A percentile compares a stretch with the other conserved stretches of the same genome.
These are phyloP conservation scores for Eremothecium sinecaudum DNA, from an alignment of 1,139 yeast species.

Conservation along the genomic window DNA sequence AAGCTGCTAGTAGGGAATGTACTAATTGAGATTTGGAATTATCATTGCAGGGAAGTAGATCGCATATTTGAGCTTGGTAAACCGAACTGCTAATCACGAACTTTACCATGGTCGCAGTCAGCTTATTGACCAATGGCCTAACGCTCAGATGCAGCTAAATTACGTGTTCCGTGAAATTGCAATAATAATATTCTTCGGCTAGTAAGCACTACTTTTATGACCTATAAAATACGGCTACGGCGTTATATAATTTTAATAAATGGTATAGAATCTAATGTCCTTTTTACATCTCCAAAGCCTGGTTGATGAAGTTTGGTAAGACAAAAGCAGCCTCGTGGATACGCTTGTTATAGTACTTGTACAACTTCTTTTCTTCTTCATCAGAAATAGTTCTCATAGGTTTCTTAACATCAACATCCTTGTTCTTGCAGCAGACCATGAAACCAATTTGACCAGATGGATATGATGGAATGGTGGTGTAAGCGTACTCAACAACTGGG, in stretches of 20 bases:
- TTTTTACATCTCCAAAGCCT: too few relatives aligned
- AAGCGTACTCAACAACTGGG: constrained; percentile 82
- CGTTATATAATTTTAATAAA: too few relatives aligned
- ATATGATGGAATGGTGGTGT: constrained; percentile 84
- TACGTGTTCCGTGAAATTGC: too few relatives aligned
- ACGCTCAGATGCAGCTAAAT: too few relatives aligned
- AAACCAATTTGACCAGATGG: constrained; percentile 92
- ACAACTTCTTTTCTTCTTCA: constrained; percentile 52
- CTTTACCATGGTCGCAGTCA: constrained; percentile 15
- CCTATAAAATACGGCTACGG: too few relatives aligned
- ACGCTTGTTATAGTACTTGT: constrained; percentile 69
- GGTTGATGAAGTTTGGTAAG: constrained; percentile 71
- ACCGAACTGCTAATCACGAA: constrained; percentile 22
- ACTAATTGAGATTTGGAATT: constrained; percentile 21
- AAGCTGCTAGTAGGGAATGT: constrained; percentile 18
- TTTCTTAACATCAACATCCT: constrained; percentile 47
- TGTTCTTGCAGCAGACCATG: constrained; percentile 82
- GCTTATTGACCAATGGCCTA: too few relatives aligned
- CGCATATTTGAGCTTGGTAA: constrained; percentile 27
- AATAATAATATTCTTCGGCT: too few relatives aligned
- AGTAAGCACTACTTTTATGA: too few relatives aligned
- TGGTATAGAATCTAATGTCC: too few relatives aligned
- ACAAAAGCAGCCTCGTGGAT: constrained; percentile 82
- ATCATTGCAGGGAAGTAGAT: constrained; percentile 27
- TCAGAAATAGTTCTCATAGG: constrained; percentile 62